Base-by-base conservation (phyloP, 1,139 yeast species). In the Sugiyamaella novakii region DNA sequence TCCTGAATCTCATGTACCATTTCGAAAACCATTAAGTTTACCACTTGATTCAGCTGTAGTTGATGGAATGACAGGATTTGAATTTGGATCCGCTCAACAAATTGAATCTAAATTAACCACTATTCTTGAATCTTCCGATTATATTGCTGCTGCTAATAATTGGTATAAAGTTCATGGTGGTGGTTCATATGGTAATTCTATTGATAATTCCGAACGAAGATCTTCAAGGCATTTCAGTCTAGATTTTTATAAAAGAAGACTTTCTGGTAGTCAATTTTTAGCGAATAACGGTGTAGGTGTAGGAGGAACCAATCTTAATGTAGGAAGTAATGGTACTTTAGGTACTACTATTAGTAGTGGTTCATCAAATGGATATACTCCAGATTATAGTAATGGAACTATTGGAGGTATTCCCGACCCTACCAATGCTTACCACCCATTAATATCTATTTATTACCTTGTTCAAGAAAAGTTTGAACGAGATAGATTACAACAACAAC, bases 351-450 rank as follows among this genome's bases (percentile, higher is more conserved):
- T 31, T 14, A 38, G 33, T 14, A n/a, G 14, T 25, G 43, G 43
- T n/a, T 11, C 25, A 3, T 25, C 24, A 18, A 15, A 15, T 37
- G 31, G 31, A 5, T 18, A 29, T 38, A 15, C 3, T 8, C 10
- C 15, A 14, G 43, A 29, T 24, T 24, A 36, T 21, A n/a, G n/a
- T n/a, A 15, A n/a, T 2, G 29, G 29, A 17, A n/a, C 29, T n/a
- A 5, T 22, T 15, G 40, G 40, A 19, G 14, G 15, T 14, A 11
- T 29, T 22, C 40, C 42, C 28, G 95, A 87, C 66, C 97, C 97
- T n/a, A 87, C 96, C 0, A 77, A 80, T 49, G 95, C 94, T 0
- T 92, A 79, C 67, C 96, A 89, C 67, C 98, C 98, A 0, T 73
- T 91, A 56, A 70, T 92, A 10, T 87, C 96, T 2, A 84, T 92